A percentile compares a stretch with the other conserved stretches of the same genome.
phyloP scores from a whole-genome alignment of 225 moss, liverwort and hornwort genomes.

The Lunularia cruciata region DNA sequence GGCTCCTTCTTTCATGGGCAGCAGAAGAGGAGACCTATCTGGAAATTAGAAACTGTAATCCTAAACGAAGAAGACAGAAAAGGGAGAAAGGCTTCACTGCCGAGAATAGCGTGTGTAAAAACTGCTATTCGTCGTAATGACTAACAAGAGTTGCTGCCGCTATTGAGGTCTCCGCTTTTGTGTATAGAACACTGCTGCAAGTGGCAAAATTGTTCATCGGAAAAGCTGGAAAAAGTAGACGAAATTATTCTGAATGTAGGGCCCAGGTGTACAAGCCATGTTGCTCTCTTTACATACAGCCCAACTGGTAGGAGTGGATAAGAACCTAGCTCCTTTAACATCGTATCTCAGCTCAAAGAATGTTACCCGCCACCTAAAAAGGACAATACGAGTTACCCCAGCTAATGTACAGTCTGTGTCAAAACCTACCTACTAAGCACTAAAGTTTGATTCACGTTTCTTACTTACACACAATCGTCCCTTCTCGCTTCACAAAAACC shows the following conservation, averaged over 20 bases:
- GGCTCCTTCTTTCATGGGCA: too few species aligned
- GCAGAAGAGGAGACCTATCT: too few species aligned
- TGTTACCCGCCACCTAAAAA: conserved; percentile 38
- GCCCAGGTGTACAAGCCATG: conserved; percentile 25
- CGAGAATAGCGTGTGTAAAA: not conserved
- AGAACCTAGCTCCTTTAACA: conserved; percentile 23
- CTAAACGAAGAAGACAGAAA: not conserved
- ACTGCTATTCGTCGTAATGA: conserved; percentile 2
- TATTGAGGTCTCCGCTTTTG: not conserved
- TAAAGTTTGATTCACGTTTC: conserved; percentile 20
- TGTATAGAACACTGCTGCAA: not conserved
- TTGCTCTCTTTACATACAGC: conserved; percentile 31
- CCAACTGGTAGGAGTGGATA: conserved; percentile 23
- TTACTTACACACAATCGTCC: conserved; percentile 36
- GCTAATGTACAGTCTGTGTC: conserved; percentile 43
- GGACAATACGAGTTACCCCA: conserved; percentile 26
- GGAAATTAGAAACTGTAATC: not conserved
- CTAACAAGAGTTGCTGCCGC: conserved; percentile 2
- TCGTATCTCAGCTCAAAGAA: conserved; percentile 42
- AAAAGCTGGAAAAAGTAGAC: conserved; percentile 12
- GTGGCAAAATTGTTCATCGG: conserved; percentile 16
- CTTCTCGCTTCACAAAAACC: conserved; percentile 33
- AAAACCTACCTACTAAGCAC: conserved; percentile 19
- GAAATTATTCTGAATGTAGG: conserved; percentile 12
- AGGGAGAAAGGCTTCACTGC: not conserved